These are phyloP conservation scores for Rhynchosporium secalis DNA, from an alignment of 2,329 filamentous ascomycete species.

Conservation along the genomic window DNA sequence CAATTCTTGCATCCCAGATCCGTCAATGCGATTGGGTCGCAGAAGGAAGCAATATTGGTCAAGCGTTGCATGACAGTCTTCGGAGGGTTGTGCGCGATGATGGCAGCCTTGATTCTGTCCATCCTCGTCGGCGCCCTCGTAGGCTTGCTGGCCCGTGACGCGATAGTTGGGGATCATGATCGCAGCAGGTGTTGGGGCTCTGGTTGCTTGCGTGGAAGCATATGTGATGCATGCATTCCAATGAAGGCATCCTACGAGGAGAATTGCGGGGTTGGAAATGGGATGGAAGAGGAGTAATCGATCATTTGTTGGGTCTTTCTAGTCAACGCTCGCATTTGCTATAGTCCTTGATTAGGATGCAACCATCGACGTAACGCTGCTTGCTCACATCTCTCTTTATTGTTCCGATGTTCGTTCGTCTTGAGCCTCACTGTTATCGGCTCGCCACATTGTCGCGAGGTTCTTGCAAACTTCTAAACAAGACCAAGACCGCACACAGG, in stretches of 20 bases:
- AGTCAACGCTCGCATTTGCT: too few relatives aligned
- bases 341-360: too few relatives aligned
- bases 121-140: not conserved
- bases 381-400: too few relatives aligned
- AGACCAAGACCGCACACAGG: too few relatives aligned
- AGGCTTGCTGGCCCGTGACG: not conserved
- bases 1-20: not conserved
- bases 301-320: too few relatives aligned
- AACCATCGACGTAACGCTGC: too few relatives aligned
- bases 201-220: conserved; percentile 1
- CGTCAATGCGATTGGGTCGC: not conserved
- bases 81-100: not conserved
- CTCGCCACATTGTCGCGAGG: too few relatives aligned
- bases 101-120: not conserved
- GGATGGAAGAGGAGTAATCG: not conserved
- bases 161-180: not conserved
- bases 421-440: too few relatives aligned
- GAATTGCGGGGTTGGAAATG: not conserved
- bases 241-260: not conserved
- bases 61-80: not conserved
- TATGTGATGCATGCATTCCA: conserved; percentile 1
- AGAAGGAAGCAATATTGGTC: not conserved
- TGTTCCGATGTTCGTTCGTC: too few relatives aligned
- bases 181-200: not conserved
- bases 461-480: too few relatives aligned